Evolutionary conservation across 768 basidiomycete species (phyloP), one percentile per base, ranked within the genome.

Genomic region (Tricholoma flavovirens): DNA sequence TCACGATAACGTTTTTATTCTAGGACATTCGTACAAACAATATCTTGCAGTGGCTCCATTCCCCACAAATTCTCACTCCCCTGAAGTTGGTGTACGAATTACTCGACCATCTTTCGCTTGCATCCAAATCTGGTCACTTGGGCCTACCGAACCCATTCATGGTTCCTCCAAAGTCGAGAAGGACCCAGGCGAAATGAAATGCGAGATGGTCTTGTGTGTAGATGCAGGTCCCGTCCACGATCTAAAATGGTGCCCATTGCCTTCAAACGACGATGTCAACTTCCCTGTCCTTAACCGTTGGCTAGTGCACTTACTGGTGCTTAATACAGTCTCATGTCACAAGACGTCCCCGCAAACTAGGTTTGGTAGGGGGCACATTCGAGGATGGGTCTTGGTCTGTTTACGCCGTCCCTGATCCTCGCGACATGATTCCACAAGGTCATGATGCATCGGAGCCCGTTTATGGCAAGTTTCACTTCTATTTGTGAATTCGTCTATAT

Each of bases 211-310:
- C 2, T 64, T 98, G 0, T 95, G 93, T 59, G 60, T 93, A 8
- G 87, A 94, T n/a, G 76, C 77, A 17, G 93, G 95, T 0, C 81
- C 88, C 4, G 88, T 86, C 2, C 81, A 84, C 60, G 87, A 90
- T 50, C 66, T 95, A 12, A 93, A 88, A 70, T 98, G 96, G 95
- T 95, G 95, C 69, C 96, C 96, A 3, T 67, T 93, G 26, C 93
- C 94, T 0, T 83, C 88, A 15, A 82, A 91, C 61, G 91, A 92
- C 59, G 59, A 64, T 38, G 75, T 77, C 56, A 3, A 29, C 53
- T 17, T 32, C 46, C 19, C 6, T 51, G 14, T 56, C 33, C 21
- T 29, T 22, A 7, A 14, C 19, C 33, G 29, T 45, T 17, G 30
- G 14, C 36, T 50, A 29, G 22, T 51, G 11, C 30, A 26, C 17